Conservation (phyloP, 1,284 basidiomycete species). For the Hypsizygus ulmarius region DNA sequence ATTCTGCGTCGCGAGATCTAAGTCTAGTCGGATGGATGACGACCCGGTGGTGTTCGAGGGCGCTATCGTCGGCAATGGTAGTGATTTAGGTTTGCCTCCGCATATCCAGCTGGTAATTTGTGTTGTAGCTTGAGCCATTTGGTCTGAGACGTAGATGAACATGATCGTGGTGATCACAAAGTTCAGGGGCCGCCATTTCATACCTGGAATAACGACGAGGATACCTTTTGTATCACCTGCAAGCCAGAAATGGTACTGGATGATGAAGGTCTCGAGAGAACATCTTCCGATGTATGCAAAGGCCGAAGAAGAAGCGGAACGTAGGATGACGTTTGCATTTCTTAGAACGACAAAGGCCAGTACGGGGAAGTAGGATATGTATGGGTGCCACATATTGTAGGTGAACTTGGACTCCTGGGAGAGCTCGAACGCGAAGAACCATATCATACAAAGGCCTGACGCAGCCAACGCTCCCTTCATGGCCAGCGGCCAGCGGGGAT, state of each 20-base stretch:
- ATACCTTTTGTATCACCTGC: conserved; percentile 86
- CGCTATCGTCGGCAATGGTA: conserved; percentile 27
- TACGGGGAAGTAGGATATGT: conserved; percentile 80
- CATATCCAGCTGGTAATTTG: conserved; percentile 74
- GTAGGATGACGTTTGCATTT: conserved; percentile 70
- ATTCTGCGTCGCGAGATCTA: background rate
- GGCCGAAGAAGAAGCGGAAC: conserved; percentile 64
- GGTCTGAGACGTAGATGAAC: conserved; percentile 79
- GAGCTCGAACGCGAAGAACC: conserved; percentile 85
- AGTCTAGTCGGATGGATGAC: conserved; percentile 3
- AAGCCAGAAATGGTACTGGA: conserved; percentile 89
- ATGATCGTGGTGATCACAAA: conserved; percentile 71
- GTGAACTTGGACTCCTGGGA: conserved; percentile 73
- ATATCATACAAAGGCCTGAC: conserved; percentile 56
- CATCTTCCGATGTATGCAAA: conserved; percentile 83
- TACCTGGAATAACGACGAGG: conserved; percentile 76
- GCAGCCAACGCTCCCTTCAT: conserved; percentile 46
- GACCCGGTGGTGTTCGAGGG: conserved; percentile 17
- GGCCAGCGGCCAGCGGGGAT: conserved; percentile 59
- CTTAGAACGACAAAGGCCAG: conserved; percentile 72
- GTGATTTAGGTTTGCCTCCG: conserved; percentile 28
- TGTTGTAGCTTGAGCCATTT: conserved; percentile 72
- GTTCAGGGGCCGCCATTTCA: conserved; percentile 70
- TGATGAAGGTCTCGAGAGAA: conserved; percentile 84
- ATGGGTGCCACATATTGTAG: conserved; percentile 85